Evolutionary conservation across 805 yeast genomes (phyloP), one percentile per base, ranked within the genome.

Genomic region (Yamadazyma olivae): DNA sequence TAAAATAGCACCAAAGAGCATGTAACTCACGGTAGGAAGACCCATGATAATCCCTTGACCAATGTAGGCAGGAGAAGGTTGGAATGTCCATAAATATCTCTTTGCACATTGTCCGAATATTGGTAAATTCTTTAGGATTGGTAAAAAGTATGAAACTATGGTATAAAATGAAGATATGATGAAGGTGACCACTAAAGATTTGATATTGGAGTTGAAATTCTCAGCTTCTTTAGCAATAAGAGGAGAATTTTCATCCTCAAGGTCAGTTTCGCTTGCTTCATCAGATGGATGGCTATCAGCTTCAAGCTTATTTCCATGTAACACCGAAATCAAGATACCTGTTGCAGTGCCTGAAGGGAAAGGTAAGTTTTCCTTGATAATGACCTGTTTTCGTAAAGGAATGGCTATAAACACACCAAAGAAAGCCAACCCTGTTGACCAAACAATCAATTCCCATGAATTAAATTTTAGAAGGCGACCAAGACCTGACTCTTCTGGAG

Each of bases 21-120:
- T 91, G 44, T 89, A 84, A 7, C 87, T 71, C 0, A 89, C 95
- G 0, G 98, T 89, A 1, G 90, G 86, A 6, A 89, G 64, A 0
- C 99, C 99, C 99, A 91, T 91, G 39, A 91, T 91, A 27, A 93
- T 88, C 3, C 99, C 99, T 59, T 91, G 99, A 2, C 99, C 99
- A 23, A 93, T 75, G 55, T 91, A 91, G 0, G 98, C 98, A 0
- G 99, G 99, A 0, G 96, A 88, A 0, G 96, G 96, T 56, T 93
- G 96, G 41, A 93, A 75, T 40, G 83, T 81, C 93, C 97, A 86
- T 30, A 84, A 70, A 59, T 86, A 85, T 13, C 69, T 59, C 0
- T 95, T 84, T 14, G 87, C 61, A 30, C 53, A 50, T 1, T 48
- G 25, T 0, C 98, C 98, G 56, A 91, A 85, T 1, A 91, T 52